Evolutionary conservation across 2,329 filamentous ascomycete genomes (phyloP).

Genomic region (Cladorrhinum sp.): DNA sequence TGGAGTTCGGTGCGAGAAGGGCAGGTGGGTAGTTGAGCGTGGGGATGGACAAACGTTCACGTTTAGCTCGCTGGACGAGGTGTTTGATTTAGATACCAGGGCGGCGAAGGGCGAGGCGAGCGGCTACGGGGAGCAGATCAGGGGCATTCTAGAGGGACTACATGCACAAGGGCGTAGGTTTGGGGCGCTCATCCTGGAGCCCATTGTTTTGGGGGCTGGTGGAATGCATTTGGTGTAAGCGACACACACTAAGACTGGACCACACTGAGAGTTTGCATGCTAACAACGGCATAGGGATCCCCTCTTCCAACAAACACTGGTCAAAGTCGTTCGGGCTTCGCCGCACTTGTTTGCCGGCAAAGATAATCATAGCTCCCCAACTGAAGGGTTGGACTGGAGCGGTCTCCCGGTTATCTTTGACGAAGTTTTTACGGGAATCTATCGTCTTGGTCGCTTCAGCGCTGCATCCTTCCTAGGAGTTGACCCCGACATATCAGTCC

Average conservation of each 20-base stretch:
- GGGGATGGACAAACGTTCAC: conserved; percentile 44
- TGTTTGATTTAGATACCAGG: conserved; percentile 59
- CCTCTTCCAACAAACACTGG: conserved; percentile 72
- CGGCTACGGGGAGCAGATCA: conserved; percentile 61
- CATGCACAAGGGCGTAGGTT: conserved; percentile 60
- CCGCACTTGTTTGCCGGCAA: conserved; percentile 48
- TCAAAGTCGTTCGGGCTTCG: conserved; percentile 61
- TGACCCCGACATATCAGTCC: conserved; percentile 71
- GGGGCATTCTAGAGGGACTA: conserved; percentile 50
- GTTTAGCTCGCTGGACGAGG: conserved; percentile 48
- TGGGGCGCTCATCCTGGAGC: conserved; percentile 76
- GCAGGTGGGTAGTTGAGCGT: conserved; percentile 61
- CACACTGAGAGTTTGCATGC: not conserved
- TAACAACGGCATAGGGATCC: conserved; percentile 57
- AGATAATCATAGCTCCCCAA: conserved; percentile 9
- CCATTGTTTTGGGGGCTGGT: conserved; percentile 75
- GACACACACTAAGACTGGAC: not conserved
- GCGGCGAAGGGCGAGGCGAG: conserved; percentile 42
- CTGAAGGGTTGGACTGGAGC: conserved; percentile 52
- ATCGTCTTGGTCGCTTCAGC: conserved; percentile 71
- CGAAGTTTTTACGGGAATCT: conserved; percentile 84
- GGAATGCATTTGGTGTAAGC: conserved; percentile 78
- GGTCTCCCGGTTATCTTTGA: conserved; percentile 80
- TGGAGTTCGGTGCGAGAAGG: conserved; percentile 62
- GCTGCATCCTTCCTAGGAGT: conserved; percentile 67